Evolutionary conservation across 1,284 basidiomycete species (phyloP).

Genomic region (Trametes polyzona): DNA sequence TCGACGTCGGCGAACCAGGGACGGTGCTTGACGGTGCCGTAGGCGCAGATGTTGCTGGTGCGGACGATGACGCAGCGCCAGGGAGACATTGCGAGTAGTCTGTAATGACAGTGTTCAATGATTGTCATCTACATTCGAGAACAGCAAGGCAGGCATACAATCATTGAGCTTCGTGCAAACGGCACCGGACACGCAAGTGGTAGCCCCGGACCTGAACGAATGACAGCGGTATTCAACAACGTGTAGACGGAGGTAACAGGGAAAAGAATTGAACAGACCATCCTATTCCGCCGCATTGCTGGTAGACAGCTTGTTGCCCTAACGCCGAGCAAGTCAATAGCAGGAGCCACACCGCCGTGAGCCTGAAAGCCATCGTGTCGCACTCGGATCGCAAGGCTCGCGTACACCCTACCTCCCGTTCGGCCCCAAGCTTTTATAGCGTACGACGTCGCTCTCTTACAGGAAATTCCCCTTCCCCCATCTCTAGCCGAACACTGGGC

Average conservation of each 20-base stretch:
- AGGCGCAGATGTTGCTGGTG: constrained; percentile 44
- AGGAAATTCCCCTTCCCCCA: background rate
- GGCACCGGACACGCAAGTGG: constrained; percentile 46
- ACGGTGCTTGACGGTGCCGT: constrained; percentile 62
- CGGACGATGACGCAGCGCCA: constrained; percentile 33
- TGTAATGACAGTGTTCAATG: constrained; percentile 19
- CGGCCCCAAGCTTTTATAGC: constrained; percentile 11
- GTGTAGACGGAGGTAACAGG: too few species aligned
- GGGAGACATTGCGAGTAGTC: constrained; percentile 55
- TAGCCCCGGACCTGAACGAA: constrained; percentile 47
- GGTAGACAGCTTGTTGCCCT: constrained; percentile 40
- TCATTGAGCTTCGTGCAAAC: constrained; percentile 46
- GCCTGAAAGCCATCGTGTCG: constrained; percentile 24
- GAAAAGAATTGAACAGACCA: constrained; percentile 44
- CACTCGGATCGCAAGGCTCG: background rate
- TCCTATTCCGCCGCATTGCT: constrained; percentile 54
- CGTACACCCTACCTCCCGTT: background rate
- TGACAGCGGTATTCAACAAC: background rate
- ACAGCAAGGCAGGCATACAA: constrained; percentile 36
- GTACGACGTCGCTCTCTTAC: background rate
- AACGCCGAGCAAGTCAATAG: constrained; percentile 20
- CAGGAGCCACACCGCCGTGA: constrained; percentile 14
- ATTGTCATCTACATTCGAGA: background rate
- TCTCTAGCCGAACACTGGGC: background rate
- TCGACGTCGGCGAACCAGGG: background rate